Percentiles rank a stretch among this genome's conserved stretches.
Evolutionary conservation across 2,329 filamentous ascomycete species (phyloP).

Genomic region (Sclerotinia spermophila): DNA sequence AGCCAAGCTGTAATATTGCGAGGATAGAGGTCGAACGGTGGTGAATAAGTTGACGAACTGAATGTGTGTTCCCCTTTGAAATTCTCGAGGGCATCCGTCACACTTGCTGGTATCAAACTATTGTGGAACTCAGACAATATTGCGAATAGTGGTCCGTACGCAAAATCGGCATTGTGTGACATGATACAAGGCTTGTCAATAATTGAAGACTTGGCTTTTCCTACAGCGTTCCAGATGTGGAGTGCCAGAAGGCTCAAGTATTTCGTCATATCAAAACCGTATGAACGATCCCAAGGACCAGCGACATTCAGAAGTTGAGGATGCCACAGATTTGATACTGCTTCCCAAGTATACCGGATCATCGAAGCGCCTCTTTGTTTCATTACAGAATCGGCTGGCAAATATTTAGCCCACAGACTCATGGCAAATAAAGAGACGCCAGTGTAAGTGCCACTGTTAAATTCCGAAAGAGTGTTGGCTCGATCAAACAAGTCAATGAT

Average conservation of each 20-base stretch:
- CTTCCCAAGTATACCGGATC: constrained; percentile 51
- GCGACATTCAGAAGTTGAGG: constrained; percentile 57
- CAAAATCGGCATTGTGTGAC: constrained; percentile 57
- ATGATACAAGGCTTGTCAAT: constrained; percentile 38
- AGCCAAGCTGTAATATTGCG: constrained; percentile 60
- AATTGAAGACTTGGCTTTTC: constrained; percentile 39
- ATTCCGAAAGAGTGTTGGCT: constrained; percentile 54
- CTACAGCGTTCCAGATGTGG: constrained; percentile 56
- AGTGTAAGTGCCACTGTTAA: constrained; percentile 56
- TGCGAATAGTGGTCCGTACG: constrained; percentile 54
- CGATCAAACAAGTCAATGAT: constrained; percentile 55
- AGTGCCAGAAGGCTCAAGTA: constrained; percentile 56
- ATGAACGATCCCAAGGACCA: constrained; percentile 61
- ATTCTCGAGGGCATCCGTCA: constrained; percentile 40
- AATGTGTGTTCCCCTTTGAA: constrained; percentile 55
- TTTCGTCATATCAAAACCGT: constrained; percentile 61
- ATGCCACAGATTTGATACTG: constrained; percentile 52
- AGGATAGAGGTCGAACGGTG: constrained; percentile 53
- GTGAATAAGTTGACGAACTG: constrained; percentile 51
- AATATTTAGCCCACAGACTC: constrained; percentile 57
- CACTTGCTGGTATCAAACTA: constrained; percentile 43
- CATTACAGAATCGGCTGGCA: constrained; percentile 47
- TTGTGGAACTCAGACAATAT: constrained; percentile 50
- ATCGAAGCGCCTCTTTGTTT: constrained; percentile 40
- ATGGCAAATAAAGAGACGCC: constrained; percentile 59